Percentiles rank a stretch among this genome's conserved stretches.
Conservation (phyloP, 1,284 basidiomycete genomes). For the Melampsora larici-populina region DNA sequence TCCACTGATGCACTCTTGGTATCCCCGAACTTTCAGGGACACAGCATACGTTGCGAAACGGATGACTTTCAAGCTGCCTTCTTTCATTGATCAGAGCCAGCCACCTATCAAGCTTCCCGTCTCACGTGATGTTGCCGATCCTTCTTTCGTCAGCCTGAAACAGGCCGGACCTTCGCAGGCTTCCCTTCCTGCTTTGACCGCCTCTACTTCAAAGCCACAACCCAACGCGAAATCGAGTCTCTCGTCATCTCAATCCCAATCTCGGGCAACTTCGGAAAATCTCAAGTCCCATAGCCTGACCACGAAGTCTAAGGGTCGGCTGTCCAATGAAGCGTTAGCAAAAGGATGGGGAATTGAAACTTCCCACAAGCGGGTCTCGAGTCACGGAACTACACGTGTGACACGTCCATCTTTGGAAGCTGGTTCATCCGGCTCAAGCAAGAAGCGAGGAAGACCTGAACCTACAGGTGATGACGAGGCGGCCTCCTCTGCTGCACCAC, state of each 20-base stretch:
- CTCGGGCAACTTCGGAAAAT: too few relatives aligned
- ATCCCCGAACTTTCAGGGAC: constrained; percentile 7
- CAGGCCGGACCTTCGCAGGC: too few relatives aligned
- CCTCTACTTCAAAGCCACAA: too few relatives aligned
- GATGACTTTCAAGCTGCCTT: constrained; percentile 32
- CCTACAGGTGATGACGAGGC: neutral
- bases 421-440: neutral
- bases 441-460: neutral
- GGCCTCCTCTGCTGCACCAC: too few relatives aligned
- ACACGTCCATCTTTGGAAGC: neutral
- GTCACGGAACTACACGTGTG: neutral
- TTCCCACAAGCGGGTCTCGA: neutral
- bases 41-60: constrained; percentile 27
- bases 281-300: neutral
- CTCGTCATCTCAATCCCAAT: too few relatives aligned
- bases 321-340: neutral
- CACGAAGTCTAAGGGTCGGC: neutral
- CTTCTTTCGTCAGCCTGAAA: too few relatives aligned
- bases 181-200: too few relatives aligned
- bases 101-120: too few relatives aligned
- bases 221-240: too few relatives aligned
- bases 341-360: neutral
- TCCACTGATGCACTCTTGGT: neutral
- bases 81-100: neutral
- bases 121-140: too few relatives aligned